Evolutionary conservation across 768 basidiomycete genomes (phyloP), one percentile per base, ranked within the genome.

Genomic region (Boletus reticulatus): DNA sequence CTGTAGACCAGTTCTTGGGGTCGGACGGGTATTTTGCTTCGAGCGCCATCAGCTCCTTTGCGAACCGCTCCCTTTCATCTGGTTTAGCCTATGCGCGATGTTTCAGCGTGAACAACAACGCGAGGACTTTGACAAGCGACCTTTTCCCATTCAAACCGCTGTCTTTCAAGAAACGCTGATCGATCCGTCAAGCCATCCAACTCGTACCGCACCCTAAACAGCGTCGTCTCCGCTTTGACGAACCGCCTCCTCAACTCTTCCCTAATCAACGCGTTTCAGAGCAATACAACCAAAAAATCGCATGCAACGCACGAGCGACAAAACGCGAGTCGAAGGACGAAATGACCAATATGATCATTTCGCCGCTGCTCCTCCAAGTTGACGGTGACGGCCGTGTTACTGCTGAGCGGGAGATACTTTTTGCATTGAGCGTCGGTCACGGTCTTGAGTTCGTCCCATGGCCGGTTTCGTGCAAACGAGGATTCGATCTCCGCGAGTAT

Each of bases 401-500:
- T 76, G 54, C 81, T 76, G 47, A 99, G 74, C 3, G 85, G 87
- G 24, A 97, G 76, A 71, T 94, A 88, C 64, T 92, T 89, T 56
- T 76, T 77, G 72, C 85, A 84, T 62, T 93, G 88, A 2, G 65
- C 58, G 1, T 72, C 69, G 22, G 88, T 87, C 43, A 92, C 80
- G 1, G 62, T 73, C 71, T 79, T 85, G 50, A 92, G 76, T 56
- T 95, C 94, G 5, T 89, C 86, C 78, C 80, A 87, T n/a, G 87
- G 70, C 41, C 91, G 76, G 66, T 94, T 93, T 34, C 94, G 88
- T 11, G 87, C 89, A 57, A 84, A 83, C 5, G 89, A 93, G 2
- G 94, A 87, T 66, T 96, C 94, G 52, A 97, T 95, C 68, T 95
- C 93, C 16, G 90, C 88, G 17, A 97, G 81, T 17, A 97, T 80